phyloP scores from a whole-genome alignment of 2,329 filamentous ascomycete genomes.

The Colletotrichum tropicale region DNA sequence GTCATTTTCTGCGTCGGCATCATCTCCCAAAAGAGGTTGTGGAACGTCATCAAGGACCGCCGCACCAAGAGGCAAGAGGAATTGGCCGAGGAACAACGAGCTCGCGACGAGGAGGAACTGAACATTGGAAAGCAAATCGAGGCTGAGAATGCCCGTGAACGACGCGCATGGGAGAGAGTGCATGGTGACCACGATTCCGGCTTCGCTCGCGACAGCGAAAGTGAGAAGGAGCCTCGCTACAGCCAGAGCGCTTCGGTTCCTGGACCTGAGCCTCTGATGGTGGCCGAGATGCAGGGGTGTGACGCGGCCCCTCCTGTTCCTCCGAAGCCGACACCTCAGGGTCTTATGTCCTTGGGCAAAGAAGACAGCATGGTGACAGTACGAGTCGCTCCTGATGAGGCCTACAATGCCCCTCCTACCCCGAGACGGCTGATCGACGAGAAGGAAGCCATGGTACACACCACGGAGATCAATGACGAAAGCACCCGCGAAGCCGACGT shows the following conservation, averaged over 20 bases:
- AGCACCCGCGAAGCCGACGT: conserved; percentile 22
- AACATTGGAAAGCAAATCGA: conserved; percentile 72
- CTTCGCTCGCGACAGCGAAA: conserved; percentile 48
- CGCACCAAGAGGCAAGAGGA: conserved; percentile 58
- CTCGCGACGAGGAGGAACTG: conserved; percentile 69
- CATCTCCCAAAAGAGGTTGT: conserved; percentile 84
- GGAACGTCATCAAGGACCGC: conserved; percentile 76
- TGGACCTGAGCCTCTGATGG: conserved; percentile 32
- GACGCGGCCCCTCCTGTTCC: conserved; percentile 26
- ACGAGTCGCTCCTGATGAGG: conserved; percentile 56
- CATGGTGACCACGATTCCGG: conserved; percentile 70
- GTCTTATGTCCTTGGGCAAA: conserved; percentile 46
- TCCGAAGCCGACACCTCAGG: conserved; percentile 34
- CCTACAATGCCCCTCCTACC: conserved; percentile 28
- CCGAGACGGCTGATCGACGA: background rate
- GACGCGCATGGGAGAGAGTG: conserved; percentile 75
- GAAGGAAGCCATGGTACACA: background rate
- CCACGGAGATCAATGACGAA: background rate
- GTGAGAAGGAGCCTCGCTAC: conserved; percentile 42
- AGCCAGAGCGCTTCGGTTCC: conserved; percentile 23
- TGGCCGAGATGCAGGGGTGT: conserved; percentile 48
- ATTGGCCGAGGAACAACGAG: conserved; percentile 53
- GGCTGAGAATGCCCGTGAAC: conserved; percentile 64
- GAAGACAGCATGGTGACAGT: conserved; percentile 55
- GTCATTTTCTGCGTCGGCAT: conserved; percentile 78